Base-by-base conservation (phyloP, 2,329 filamentous ascomycete species). In the Setomelanomma holmii region DNA sequence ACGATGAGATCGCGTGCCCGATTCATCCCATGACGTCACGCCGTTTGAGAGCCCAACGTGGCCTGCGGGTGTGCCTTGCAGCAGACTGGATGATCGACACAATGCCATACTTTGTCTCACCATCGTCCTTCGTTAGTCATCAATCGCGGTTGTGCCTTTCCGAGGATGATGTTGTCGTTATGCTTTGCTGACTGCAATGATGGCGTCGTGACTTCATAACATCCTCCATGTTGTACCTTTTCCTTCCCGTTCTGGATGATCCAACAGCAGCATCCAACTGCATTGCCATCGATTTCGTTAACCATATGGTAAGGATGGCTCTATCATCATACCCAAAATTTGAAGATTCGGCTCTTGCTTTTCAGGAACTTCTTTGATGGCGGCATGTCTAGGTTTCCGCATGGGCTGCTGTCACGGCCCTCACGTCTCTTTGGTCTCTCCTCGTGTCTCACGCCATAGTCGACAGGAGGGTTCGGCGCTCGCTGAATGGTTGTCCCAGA, bases 41-140 rank as follows among this genome's bases (percentile, higher is more conserved):
- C 43, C 46, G 34, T 43, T 40, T 17, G 34, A 45, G n/a, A 50
- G 40, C 40, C 56, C 46, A 62, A 64, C 55, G 55, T 58, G 54
- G 61, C 51, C 49, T 51, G 58, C 68, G 68, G 68, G 63, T 71
- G 71, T 72, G 63, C 71, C 71, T 74, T 72, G 69, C 69, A 73
- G 66, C 55, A 55, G 49, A 49, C 45, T 54, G 42, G 55, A 51
- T 64, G 61, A 67, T 68, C 64, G 53, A 56, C 62, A 51, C 39
- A 20, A 53, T 55, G 41, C 54, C 40, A 24, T 45, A 17, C 20
- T 51, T 35, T 41, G 33, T 38, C 45, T 46, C 39, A 16, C 40
- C 34, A 49, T 40, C 20, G 38, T 40, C 20, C 3, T 11, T 23
- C 20, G 21, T 12, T 14, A 41, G 14, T 23, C 34, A 21, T 54